Evolutionary conservation across 495 filamentous ascomycete species (phyloP).

Genomic region (Podospora fimiseda): DNA sequence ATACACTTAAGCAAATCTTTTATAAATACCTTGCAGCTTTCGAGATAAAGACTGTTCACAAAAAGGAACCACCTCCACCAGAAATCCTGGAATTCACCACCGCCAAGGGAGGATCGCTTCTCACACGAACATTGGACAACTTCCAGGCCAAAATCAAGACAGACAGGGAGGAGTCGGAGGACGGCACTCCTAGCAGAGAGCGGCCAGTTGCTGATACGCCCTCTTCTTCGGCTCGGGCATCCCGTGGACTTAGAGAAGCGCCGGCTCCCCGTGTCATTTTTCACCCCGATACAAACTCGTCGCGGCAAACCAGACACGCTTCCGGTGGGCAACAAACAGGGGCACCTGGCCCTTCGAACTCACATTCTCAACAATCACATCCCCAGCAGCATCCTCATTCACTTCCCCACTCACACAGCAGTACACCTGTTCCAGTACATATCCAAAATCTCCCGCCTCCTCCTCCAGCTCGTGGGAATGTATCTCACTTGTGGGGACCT

Average conservation of each 20-base stretch:
- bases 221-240: conserved; percentile 45
- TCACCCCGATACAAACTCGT: conserved; percentile 62
- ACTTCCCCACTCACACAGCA: conserved; percentile 16
- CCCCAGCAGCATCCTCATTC: conserved; percentile 21
- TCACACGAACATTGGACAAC: conserved; percentile 72
- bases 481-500: conserved; percentile 33
- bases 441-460: conserved; percentile 21
- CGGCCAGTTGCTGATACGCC: conserved; percentile 56
- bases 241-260: conserved; percentile 67
- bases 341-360: conserved; percentile 17
- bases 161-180: conserved; percentile 50
- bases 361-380: conserved; percentile 24
- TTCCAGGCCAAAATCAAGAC: conserved; percentile 43
- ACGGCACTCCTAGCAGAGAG: conserved; percentile 58
- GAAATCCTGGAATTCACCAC: conserved; percentile 73
- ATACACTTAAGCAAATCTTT: conserved; percentile 71
- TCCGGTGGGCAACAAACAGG: conserved; percentile 37
- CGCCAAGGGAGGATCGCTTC: conserved; percentile 66
- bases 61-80: conserved; percentile 69
- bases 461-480: conserved; percentile 29
- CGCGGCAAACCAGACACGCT: conserved; percentile 52
- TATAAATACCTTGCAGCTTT: conserved; percentile 80
- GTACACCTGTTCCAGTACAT: conserved; percentile 13
- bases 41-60: conserved; percentile 65
- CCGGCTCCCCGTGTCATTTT: conserved; percentile 76